phyloP scores from a whole-genome alignment of 306 rosid genomes.

The Acacia acuminata region DNA sequence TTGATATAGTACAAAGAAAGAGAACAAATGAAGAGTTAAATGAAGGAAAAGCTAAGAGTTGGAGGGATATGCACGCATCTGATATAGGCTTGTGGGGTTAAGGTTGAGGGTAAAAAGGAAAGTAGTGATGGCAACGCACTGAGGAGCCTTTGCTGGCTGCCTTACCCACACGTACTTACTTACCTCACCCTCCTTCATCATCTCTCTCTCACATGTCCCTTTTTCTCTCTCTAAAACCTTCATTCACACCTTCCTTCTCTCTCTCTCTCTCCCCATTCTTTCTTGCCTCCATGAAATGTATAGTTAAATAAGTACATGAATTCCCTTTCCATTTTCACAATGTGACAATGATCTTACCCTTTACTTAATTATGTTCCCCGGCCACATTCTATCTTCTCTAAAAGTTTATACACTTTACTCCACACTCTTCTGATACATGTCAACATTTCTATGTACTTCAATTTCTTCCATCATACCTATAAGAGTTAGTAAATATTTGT shows the following conservation, averaged over 20 bases:
- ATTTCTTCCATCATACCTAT: too few relatives aligned
- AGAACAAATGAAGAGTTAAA: background rate
- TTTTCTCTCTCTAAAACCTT: background rate
- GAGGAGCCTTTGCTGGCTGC: constrained; percentile 11
- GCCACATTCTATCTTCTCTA: background rate
- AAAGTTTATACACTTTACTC: background rate
- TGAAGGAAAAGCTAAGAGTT: constrained; percentile 11
- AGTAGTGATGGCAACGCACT: constrained; percentile 3
- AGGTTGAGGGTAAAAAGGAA: background rate
- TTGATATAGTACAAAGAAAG: too few relatives aligned
- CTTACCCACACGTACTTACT: too few relatives aligned
- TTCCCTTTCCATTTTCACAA: background rate
- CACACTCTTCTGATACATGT: too few relatives aligned
- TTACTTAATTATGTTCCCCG: background rate
- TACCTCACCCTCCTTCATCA: too few relatives aligned
- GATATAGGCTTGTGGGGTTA: background rate
- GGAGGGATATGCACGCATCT: constrained; percentile 6
- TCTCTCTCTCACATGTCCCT: background rate
- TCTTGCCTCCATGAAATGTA: background rate
- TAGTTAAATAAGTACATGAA: background rate
- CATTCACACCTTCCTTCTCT: background rate
- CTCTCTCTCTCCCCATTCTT: background rate
- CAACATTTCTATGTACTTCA: too few relatives aligned
- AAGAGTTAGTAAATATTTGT: too few relatives aligned
- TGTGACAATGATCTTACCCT: background rate